These are phyloP conservation scores for Cylindrotheca closterium DNA, from an alignment of 108 stramenopile genomes.

Conservation along the genomic window DNA sequence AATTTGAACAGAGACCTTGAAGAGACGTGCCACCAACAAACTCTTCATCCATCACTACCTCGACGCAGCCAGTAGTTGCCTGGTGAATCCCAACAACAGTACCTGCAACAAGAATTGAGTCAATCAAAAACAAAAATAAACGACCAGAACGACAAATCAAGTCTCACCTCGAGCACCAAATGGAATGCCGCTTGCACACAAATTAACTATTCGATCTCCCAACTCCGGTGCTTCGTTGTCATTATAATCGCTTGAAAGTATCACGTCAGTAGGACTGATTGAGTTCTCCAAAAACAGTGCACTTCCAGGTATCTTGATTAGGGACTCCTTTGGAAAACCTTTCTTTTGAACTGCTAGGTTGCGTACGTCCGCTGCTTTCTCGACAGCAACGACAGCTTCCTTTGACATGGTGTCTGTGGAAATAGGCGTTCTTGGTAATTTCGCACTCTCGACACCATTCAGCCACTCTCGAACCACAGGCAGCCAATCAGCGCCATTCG, in stretches of 20 bases:
- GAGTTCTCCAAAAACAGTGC: slow-evolving; percentile 80
- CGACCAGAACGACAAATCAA: not conserved
- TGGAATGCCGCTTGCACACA: slow-evolving; percentile 89
- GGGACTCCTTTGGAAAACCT: slow-evolving; percentile 75
- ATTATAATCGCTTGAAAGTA: slow-evolving; percentile 69
- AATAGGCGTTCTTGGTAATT: slow-evolving; percentile 85
- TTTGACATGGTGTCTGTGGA: slow-evolving; percentile 89
- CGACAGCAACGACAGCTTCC: slow-evolving; percentile 88
- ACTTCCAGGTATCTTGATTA: slow-evolving; percentile 76
- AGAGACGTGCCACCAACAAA: slow-evolving; percentile 94
- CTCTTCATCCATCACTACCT: slow-evolving; percentile 98
- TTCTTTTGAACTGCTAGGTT: slow-evolving; percentile 66
- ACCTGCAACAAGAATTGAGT: too few species aligned
- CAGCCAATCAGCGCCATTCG: slow-evolving; percentile 66
- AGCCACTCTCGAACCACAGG: slow-evolving; percentile 86
- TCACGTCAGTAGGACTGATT: slow-evolving; percentile 70
- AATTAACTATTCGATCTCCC: slow-evolving; percentile 93
- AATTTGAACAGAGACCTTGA: slow-evolving; percentile 93
- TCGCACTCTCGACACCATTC: slow-evolving; percentile 80
- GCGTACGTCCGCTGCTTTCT: slow-evolving; percentile 90
- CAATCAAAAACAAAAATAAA: not conserved
- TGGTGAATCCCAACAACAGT: slow-evolving; percentile 96
- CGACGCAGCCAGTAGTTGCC: slow-evolving; percentile 89
- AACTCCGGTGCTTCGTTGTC: slow-evolving; percentile 79
- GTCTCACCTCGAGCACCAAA: slow-evolving; percentile 84